Base-by-base conservation (phyloP, 208 protist genomes). In the Crithidia fasciculata region DNA sequence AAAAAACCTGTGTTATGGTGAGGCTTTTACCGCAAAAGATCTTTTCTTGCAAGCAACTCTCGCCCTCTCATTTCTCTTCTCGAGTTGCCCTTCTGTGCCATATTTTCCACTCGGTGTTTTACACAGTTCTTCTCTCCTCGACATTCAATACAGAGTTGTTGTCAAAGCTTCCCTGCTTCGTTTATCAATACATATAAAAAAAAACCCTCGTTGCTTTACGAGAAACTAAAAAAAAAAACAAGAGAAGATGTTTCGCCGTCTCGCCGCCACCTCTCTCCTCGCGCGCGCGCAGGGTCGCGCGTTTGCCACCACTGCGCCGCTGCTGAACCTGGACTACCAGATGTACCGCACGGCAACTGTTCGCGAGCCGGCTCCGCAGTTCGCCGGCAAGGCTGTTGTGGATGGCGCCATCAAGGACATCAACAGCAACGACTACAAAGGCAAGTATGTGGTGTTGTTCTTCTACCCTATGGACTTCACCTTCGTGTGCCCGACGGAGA, bases 401-500 rank as follows among this genome's bases (percentile, higher is more conserved):
- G 85, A 96, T 18, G 97, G 97, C 54, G 89, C 96, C 41, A 98
- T 99, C 66, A 95, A 96, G 84, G 86, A 92, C 43, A 87, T 99
- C 79, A 96, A 76, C 68, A 88, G 92, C 16, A 84, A 80, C 39
- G 94, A 98, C 74, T 98, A 95, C 91, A 88, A 86, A 64, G 96
- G 96, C 54, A 98, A 97, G 80, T 99, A 98, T 62, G 52, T 98
- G 16, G 93, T 98, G 58, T 85, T 99, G 6, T 89, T 99, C 67
- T 99, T 99, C 83, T 98, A 99, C 74, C 97, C 97, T 28, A 89
- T 98, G 74, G 97, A 99, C 76, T 99, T 98, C 83, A 98, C 97
- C 0, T 99, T 99, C 85, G 97, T 99, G 4, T 99, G 98, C 86
- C 98, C 98, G 44, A 99, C 98, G 18, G 98, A 99, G 87, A 97